Conservation (phyloP, 345 rosid genomes). For the Gossypioides kirkii region DNA sequence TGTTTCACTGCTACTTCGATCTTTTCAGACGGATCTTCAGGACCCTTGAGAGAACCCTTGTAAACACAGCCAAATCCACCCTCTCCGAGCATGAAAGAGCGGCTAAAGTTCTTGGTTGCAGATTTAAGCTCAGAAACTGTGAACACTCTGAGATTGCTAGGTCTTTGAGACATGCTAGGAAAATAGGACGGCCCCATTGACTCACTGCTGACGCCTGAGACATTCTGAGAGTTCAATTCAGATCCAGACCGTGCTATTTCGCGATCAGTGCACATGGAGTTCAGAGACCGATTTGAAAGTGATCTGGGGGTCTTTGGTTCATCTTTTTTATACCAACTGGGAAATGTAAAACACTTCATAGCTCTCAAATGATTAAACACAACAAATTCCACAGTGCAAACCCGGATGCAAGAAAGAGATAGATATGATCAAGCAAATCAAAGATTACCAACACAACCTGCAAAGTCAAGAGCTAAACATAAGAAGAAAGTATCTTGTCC, state of each 20-base stretch:
- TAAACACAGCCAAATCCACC: slow-evolving; percentile 94
- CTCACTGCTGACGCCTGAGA: slow-evolving; percentile 47
- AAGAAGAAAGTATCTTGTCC: background rate
- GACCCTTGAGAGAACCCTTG: slow-evolving; percentile 48
- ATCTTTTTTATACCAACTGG: slow-evolving; percentile 49
- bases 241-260: slow-evolving; percentile 52
- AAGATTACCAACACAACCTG: slow-evolving; percentile 5
- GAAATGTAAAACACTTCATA: slow-evolving; percentile 77
- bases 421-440: slow-evolving; percentile 6
- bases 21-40: slow-evolving; percentile 49
- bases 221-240: slow-evolving; percentile 55
- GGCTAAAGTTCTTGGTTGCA: slow-evolving; percentile 82
- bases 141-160: slow-evolving; percentile 66
- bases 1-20: slow-evolving; percentile 86
- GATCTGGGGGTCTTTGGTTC: slow-evolving; percentile 44
- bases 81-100: slow-evolving; percentile 80
- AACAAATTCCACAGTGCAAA: slow-evolving; percentile 26
- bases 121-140: slow-evolving; percentile 68
- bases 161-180: slow-evolving; percentile 44
- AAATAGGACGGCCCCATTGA: slow-evolving; percentile 46
- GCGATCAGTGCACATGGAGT: slow-evolving; percentile 35
- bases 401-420: slow-evolving; percentile 16
- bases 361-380: slow-evolving; percentile 21
- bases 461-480: slow-evolving; percentile 5
- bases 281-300: slow-evolving; percentile 27